Evolutionary conservation across 169 alveolate genomes (phyloP), one percentile per base, ranked within the genome.

Genomic region (Theileria orientalis): DNA sequence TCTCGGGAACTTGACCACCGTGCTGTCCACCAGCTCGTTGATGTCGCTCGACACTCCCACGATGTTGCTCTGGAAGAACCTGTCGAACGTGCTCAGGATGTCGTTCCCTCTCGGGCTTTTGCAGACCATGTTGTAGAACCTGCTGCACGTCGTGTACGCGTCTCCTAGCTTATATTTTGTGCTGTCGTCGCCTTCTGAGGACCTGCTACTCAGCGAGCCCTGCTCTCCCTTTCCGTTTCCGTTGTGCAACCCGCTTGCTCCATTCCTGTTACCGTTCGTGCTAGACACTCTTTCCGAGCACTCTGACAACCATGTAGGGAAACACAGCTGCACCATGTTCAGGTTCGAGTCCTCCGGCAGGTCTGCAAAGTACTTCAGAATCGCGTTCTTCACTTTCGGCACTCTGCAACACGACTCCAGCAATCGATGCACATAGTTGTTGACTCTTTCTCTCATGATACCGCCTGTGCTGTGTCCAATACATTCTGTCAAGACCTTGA

Each of bases 1-100:
- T 46, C 87, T 84, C n/a, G 99, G 99, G 87, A 98, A 97, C 41
- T 90, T 90, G 29, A 90, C 74, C 62, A 85, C 61, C 37, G 88
- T 42, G 52, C 70, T 66, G 14, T 89, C 76, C 75, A 84, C 86
- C 0, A 87, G 74, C 25, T 59, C 60, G 69, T 83, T 79, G 1
- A 80, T 80, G 23, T 66, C 74, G 13, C 76, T 77, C 33, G 94
- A 86, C 47, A 80, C 85, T 19, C 87, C 67, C 52, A 84, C 74
- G 25, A 85, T 79, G 69, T 89, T 74, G 19, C 83, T 83, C 52
- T 86, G 92, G 77, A 85, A 83, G 46, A 89, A 73, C 19, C 87
- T 71, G 56, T 83, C 90, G 14, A 82, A 64, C 69, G 76, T 60
- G 27, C 68, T 37, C 14, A 73, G 76, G 44, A 85, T 76, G 13